Percentiles rank a stretch among this genome's conserved stretches.
phyloP scores from a whole-genome alignment of 2,329 filamentous ascomycete genomes.

The Lojkania enalia region DNA sequence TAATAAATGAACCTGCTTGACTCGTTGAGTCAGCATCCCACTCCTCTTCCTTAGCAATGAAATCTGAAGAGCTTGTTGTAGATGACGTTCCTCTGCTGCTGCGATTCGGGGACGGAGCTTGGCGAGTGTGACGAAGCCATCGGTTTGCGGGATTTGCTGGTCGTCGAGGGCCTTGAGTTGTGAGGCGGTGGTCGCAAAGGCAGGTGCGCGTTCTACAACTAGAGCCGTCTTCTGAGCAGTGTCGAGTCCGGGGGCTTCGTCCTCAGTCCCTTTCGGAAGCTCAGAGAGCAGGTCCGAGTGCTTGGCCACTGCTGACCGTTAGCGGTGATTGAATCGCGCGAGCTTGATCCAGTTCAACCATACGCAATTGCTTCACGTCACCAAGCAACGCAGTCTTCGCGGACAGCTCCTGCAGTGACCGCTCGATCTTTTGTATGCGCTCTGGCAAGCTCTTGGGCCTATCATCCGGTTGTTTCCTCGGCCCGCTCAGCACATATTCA shows the following conservation, averaged over 20 bases:
- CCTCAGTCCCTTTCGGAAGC: conserved; percentile 18
- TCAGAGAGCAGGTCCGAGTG: conserved; percentile 46
- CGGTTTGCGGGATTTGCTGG: conserved; percentile 48
- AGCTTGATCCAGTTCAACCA: conserved; percentile 3
- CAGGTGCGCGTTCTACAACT: conserved; percentile 49
- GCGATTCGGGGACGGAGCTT: conserved; percentile 65
- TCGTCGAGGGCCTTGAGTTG: conserved; percentile 51
- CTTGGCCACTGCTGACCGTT: conserved; percentile 38
- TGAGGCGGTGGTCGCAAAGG: conserved; percentile 48
- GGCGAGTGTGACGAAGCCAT: conserved; percentile 57
- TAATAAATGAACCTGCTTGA: conserved; percentile 75
- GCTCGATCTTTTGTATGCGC: conserved; percentile 44
- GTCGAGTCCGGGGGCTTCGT: conserved; percentile 26
- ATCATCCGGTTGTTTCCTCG: conserved; percentile 21
- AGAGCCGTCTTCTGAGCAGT: conserved; percentile 37
- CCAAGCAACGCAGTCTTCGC: conserved; percentile 45
- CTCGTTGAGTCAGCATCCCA: conserved; percentile 58
- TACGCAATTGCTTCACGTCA: conserved; percentile 47
- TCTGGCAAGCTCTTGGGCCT: conserved; percentile 35
- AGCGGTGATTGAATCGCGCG: conserved; percentile 12
- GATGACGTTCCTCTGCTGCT: conserved; percentile 62
- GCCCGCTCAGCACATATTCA: conserved; percentile 48
- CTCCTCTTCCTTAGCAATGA: conserved; percentile 65
- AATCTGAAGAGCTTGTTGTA: conserved; percentile 64
- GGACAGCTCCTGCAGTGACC: conserved; percentile 44